Conservation (phyloP, 805 yeast genomes). For the Tetrapisispora phaffii region DNA sequence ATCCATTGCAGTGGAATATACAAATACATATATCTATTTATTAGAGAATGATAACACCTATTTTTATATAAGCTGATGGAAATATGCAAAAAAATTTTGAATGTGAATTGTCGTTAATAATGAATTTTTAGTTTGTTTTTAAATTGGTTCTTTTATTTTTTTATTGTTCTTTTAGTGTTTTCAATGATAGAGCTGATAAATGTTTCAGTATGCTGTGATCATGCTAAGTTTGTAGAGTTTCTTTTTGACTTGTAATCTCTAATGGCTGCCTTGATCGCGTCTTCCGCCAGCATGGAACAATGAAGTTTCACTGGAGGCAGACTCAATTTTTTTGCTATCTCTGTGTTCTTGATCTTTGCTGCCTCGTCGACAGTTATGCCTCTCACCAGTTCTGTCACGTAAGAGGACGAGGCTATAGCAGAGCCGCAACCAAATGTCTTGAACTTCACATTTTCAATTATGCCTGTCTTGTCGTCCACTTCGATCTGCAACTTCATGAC, state of each 20-base stretch:
- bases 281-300: constrained; percentile 99
- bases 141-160: not conserved
- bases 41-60: too few species aligned
- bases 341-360: constrained; percentile 79
- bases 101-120: not conserved
- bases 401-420: constrained; percentile 92
- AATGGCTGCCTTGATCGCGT: constrained; percentile 93
- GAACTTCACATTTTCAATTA: constrained; percentile 87
- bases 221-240: constrained; percentile 12
- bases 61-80: not conserved
- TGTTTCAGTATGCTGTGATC: not conserved
- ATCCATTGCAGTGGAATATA: too few species aligned
- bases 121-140: not conserved
- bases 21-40: too few species aligned
- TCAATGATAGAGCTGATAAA: not conserved
- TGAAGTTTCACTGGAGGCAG: constrained; percentile 95
- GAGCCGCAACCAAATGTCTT: constrained; percentile 99
- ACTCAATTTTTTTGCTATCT: constrained; percentile 85
- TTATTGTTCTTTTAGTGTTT: not conserved
- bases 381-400: constrained; percentile 86
- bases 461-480: constrained; percentile 81
- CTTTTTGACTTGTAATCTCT: constrained; percentile 88
- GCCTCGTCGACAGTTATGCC: constrained; percentile 94
- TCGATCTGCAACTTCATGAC: constrained; percentile 95
- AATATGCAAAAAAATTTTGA: not conserved